These are phyloP conservation scores for Synchytrium microbalum DNA, from an alignment of 371 early-diverging fungal species.

Conservation along the genomic window DNA sequence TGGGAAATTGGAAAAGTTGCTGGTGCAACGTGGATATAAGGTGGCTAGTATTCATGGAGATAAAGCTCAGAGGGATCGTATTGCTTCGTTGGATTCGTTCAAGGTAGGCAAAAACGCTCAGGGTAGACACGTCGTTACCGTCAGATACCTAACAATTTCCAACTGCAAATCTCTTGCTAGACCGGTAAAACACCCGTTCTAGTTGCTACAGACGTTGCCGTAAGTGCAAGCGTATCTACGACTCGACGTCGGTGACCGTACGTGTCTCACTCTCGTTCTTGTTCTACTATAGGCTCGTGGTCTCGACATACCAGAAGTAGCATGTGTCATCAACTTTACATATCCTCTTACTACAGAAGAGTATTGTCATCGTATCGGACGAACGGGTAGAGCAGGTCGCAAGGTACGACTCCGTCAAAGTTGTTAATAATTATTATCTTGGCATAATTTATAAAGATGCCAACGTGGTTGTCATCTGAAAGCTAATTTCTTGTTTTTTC, in stretches of 20 bases:
- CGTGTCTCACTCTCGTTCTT: slow-evolving; percentile 9
- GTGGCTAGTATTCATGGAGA: slow-evolving; percentile 81
- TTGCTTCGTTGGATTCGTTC: slow-evolving; percentile 60
- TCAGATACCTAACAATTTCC: background rate
- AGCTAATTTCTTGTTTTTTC: no score
- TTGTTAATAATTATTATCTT: slow-evolving; percentile 97
- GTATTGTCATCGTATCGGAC: background rate
- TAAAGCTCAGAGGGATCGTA: slow-evolving; percentile 63
- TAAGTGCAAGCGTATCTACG: slow-evolving; percentile 39
- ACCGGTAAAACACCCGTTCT: slow-evolving; percentile 64
- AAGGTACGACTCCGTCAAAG: slow-evolving; percentile 91
- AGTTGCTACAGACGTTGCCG: slow-evolving; percentile 93
- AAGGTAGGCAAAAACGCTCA: background rate
- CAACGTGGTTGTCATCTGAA: no score
- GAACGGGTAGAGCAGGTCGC: slow-evolving; percentile 68
- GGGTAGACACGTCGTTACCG: background rate
- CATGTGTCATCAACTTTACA: slow-evolving; percentile 90
- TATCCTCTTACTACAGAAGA: slow-evolving; percentile 97
- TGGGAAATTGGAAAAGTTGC: slow-evolving; percentile 59
- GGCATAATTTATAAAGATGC: no score
- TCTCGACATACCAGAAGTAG: slow-evolving; percentile 84
- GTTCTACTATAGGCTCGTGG: slow-evolving; percentile 45
- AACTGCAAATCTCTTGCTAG: no score
- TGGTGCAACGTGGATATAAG: slow-evolving; percentile 69
- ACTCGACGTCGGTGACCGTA: slow-evolving; percentile 28